Conservation (phyloP, 2,329 filamentous ascomycete species). For the Zymoseptoria crescenta region DNA sequence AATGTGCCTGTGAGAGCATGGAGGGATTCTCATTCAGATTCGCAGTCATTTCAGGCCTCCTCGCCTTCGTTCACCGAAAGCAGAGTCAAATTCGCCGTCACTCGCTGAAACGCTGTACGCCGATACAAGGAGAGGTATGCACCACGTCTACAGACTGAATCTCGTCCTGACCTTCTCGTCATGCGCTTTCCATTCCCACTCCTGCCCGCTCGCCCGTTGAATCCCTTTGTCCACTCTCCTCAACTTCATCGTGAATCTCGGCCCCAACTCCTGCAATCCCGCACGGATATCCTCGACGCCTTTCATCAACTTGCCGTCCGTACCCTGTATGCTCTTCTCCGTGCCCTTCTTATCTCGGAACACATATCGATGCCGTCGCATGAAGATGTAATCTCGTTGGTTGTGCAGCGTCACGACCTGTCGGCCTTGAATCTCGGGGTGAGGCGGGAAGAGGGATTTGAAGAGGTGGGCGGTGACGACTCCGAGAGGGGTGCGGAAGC, state of each 20-base stretch:
- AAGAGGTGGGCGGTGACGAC: slow-evolving; percentile 81
- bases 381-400: slow-evolving; percentile 92
- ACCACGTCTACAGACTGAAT: slow-evolving; percentile 65
- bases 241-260: slow-evolving; percentile 76
- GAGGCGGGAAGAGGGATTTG: slow-evolving; percentile 67
- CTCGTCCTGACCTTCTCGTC: slow-evolving; percentile 92
- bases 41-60: too few species aligned
- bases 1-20: not conserved
- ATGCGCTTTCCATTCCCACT: slow-evolving; percentile 94
- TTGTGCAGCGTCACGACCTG: slow-evolving; percentile 92
- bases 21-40: not conserved
- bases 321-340: slow-evolving; percentile 76
- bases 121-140: not conserved
- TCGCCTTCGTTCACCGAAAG: not conserved
- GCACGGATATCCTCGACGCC: slow-evolving; percentile 80
- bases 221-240: slow-evolving; percentile 87
- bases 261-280: slow-evolving; percentile 84
- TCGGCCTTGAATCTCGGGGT: slow-evolving; percentile 74
- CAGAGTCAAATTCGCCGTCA: not conserved
- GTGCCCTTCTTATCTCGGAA: slow-evolving; percentile 82
- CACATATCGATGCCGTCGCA: slow-evolving; percentile 81
- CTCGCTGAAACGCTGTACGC: not conserved
- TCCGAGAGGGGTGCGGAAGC: slow-evolving; percentile 89
- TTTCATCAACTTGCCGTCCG: slow-evolving; percentile 74
- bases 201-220: slow-evolving; percentile 64